These are phyloP conservation scores for Phyllosticta capitalensis DNA, from an alignment of 2,329 filamentous ascomycete genomes.

Conservation along the genomic window DNA sequence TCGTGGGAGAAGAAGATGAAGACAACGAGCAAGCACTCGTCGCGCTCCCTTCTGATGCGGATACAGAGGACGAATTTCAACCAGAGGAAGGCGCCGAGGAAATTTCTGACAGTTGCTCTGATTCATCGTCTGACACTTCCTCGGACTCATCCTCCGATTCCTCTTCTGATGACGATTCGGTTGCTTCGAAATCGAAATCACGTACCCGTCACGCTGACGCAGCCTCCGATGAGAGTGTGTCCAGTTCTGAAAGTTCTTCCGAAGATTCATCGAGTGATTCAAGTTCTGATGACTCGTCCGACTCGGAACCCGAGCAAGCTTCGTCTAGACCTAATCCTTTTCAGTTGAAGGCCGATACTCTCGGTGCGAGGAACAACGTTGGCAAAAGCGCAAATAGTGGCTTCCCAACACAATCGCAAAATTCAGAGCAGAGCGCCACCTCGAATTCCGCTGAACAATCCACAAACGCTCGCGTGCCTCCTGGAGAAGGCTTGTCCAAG, in stretches of 20 bases:
- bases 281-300: conserved; percentile 12
- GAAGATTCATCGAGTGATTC: not conserved
- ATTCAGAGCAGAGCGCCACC: conserved; percentile 19
- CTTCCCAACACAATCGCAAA: not conserved
- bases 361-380: conserved; percentile 25
- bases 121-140: not conserved
- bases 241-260: not conserved
- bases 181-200: not conserved
- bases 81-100: conserved; percentile 10
- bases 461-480: not conserved
- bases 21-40: not conserved
- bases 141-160: conserved; percentile 21
- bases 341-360: not conserved
- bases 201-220: not conserved
- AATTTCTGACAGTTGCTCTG: not conserved
- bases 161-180: conserved; percentile 15
- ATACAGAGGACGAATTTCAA: conserved; percentile 13
- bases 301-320: conserved; percentile 13
- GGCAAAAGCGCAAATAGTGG: not conserved
- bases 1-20: not conserved
- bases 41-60: conserved; percentile 2
- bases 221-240: not conserved
- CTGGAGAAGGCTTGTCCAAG: conserved; percentile 19
- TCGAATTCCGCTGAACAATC: conserved; percentile 35
- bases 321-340: conserved; percentile 11